These are phyloP conservation scores for Xylariaceae sp. DNA, from an alignment of 2,329 filamentous ascomycete species.

Conservation along the genomic window DNA sequence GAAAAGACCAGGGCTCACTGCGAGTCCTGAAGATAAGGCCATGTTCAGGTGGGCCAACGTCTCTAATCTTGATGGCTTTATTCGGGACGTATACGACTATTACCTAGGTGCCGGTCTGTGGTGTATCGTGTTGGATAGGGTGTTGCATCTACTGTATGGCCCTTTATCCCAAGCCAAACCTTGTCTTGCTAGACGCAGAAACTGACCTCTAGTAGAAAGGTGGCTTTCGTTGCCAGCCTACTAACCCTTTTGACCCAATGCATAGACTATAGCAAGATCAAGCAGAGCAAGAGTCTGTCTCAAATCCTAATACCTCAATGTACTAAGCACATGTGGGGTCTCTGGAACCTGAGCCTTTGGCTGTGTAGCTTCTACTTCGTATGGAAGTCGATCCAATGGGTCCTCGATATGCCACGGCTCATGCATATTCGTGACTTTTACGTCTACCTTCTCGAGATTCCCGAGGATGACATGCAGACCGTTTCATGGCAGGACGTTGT, in stretches of 20 bases:
- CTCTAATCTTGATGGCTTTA: conserved; percentile 80
- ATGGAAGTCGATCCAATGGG: conserved; percentile 68
- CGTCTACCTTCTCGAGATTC: conserved; percentile 72
- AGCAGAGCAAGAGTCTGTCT: conserved; percentile 52
- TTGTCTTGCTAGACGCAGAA: conserved; percentile 6
- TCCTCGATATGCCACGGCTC: conserved; percentile 67
- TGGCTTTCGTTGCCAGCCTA: conserved; percentile 75
- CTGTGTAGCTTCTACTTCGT: conserved; percentile 81
- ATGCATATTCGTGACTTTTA: conserved; percentile 81
- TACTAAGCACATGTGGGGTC: conserved; percentile 65
- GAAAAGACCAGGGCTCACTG: conserved; percentile 23
- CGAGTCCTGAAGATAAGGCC: conserved; percentile 61
- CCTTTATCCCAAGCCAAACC: conserved; percentile 12
- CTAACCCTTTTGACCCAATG: conserved; percentile 81
- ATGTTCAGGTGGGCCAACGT: conserved; percentile 94
- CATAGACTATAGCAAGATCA: conserved; percentile 72
- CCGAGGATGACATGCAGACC: conserved; percentile 80
- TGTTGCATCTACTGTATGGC: conserved; percentile 65
- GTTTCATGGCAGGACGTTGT: conserved; percentile 93
- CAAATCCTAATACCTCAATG: conserved; percentile 65
- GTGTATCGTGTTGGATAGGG: conserved; percentile 71
- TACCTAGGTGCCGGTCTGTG: conserved; percentile 77
- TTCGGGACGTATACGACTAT: conserved; percentile 80
- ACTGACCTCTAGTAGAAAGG: conserved; percentile 50
- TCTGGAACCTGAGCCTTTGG: conserved; percentile 77